These are phyloP conservation scores for Agroathelia rolfsii DNA, from an alignment of 1,284 basidiomycete genomes.

Conservation along the genomic window DNA sequence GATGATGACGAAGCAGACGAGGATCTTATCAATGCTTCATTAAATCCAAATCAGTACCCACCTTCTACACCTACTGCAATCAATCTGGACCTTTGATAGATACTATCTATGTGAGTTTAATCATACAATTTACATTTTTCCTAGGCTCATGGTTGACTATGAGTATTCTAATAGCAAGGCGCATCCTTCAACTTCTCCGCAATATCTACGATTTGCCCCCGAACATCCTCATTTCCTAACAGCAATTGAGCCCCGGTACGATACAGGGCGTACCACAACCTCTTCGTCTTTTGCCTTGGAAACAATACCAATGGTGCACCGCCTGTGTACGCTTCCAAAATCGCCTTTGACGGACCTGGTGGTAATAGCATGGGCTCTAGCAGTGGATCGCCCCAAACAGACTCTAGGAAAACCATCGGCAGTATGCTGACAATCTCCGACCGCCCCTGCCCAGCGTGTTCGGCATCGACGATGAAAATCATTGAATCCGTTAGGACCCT, in stretches of 20 bases:
- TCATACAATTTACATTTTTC: not conserved
- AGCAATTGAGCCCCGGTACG: conserved; percentile 41
- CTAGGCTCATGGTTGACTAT: not conserved
- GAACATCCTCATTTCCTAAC: conserved; percentile 31
- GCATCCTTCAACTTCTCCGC: conserved; percentile 33
- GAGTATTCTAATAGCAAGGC: conserved; percentile 29
- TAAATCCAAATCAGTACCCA: not conserved
- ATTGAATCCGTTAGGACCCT: conserved; percentile 43
- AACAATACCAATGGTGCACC: conserved; percentile 39
- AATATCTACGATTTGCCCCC: conserved; percentile 26
- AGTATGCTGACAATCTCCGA: conserved; percentile 34
- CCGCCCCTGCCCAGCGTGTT: conserved; percentile 17
- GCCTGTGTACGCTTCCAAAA: conserved; percentile 51
- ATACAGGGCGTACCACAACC: conserved; percentile 65
- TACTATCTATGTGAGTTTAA: not conserved
- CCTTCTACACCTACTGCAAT: not conserved
- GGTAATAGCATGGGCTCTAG: conserved; percentile 52
- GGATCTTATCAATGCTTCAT: conserved; percentile 7
- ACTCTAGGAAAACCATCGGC: conserved; percentile 37
- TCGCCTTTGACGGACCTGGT: conserved; percentile 33
- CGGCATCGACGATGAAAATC: too few relatives aligned
- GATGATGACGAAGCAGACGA: conserved; percentile 24
- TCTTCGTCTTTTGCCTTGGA: conserved; percentile 52
- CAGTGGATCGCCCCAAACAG: conserved; percentile 68
- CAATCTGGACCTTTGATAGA: not conserved